Percentiles rank a stretch among this genome's conserved stretches.
Evolutionary conservation across 257 asterid genomes (phyloP).

Genomic region (Verbena officinalis): DNA sequence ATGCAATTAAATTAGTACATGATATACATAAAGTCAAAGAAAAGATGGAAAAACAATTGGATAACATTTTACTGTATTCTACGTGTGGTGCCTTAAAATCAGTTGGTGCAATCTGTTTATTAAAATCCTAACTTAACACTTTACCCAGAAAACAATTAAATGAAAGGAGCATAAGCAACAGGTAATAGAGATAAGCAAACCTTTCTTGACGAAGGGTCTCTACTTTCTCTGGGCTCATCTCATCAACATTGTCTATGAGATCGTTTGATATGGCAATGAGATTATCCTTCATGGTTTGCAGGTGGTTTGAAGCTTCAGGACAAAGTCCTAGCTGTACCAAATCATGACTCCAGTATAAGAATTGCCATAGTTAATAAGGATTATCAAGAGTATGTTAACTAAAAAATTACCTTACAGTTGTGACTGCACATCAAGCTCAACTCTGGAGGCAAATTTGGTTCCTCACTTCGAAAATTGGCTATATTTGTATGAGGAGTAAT

Average conservation of each 20-base stretch:
- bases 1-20: constrained; percentile 18
- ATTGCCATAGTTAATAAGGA: constrained; percentile 26
- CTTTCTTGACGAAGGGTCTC: constrained; percentile 84
- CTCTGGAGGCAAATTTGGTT: constrained; percentile 66
- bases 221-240: constrained; percentile 65
- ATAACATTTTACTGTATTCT: constrained; percentile 19
- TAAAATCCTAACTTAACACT: neutral
- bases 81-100: constrained; percentile 23
- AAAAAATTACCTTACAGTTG: constrained; percentile 62
- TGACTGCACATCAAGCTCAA: constrained; percentile 75
- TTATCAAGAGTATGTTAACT: constrained; percentile 10
- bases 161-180: constrained; percentile 12
- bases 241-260: constrained; percentile 75
- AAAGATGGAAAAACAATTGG: neutral
- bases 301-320: constrained; percentile 78
- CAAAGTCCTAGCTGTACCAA: constrained; percentile 82
- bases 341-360: constrained; percentile 33
- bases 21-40: constrained; percentile 10
- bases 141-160: constrained; percentile 24
- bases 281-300: constrained; percentile 81
- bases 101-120: neutral
- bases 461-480: constrained; percentile 34
- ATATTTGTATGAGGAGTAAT: constrained; percentile 55
- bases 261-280: constrained; percentile 82
- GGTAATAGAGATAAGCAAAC: constrained; percentile 44